These are phyloP conservation scores for Calocybe gangraenosa DNA, from an alignment of 768 basidiomycete genomes.

Conservation along the genomic window DNA sequence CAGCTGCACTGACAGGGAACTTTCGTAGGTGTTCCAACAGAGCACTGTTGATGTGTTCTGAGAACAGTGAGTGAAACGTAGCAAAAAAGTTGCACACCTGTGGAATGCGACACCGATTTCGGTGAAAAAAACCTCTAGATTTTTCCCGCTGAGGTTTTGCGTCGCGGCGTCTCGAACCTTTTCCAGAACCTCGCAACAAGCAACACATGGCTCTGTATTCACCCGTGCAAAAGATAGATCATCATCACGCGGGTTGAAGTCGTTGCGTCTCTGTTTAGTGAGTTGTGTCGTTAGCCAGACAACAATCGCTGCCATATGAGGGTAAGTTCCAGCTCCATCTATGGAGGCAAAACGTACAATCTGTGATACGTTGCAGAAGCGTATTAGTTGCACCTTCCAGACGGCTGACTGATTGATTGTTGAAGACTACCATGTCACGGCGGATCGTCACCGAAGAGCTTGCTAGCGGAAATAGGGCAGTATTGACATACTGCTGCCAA, in stretches of 20 bases:
- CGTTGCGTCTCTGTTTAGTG: slow-evolving; percentile 89
- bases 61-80: neutral
- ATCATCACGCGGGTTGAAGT: slow-evolving; percentile 96
- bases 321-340: neutral
- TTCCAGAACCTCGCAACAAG: slow-evolving; percentile 82
- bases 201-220: slow-evolving; percentile 89
- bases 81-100: slow-evolving; percentile 40
- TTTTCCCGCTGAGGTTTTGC: slow-evolving; percentile 84
- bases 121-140: slow-evolving; percentile 85
- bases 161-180: slow-evolving; percentile 74
- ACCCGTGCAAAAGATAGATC: slow-evolving; percentile 92
- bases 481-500: slow-evolving; percentile 95
- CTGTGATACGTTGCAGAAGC: slow-evolving; percentile 76
- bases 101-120: slow-evolving; percentile 96
- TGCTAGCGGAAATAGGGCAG: slow-evolving; percentile 85
- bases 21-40: slow-evolving; percentile 93
- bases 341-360: slow-evolving; percentile 48
- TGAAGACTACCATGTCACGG: slow-evolving; percentile 90
- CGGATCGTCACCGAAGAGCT: slow-evolving; percentile 81
- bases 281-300: slow-evolving; percentile 74
- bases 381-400: slow-evolving; percentile 81
- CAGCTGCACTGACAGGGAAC: slow-evolving; percentile 95
- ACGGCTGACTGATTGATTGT: slow-evolving; percentile 80
- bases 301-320: slow-evolving; percentile 50
- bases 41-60: slow-evolving; percentile 44